Percentiles rank a stretch among this genome's conserved stretches.
Evolutionary conservation across 1,139 yeast genomes (phyloP).

Genomic region (Taiozyma sp.): DNA sequence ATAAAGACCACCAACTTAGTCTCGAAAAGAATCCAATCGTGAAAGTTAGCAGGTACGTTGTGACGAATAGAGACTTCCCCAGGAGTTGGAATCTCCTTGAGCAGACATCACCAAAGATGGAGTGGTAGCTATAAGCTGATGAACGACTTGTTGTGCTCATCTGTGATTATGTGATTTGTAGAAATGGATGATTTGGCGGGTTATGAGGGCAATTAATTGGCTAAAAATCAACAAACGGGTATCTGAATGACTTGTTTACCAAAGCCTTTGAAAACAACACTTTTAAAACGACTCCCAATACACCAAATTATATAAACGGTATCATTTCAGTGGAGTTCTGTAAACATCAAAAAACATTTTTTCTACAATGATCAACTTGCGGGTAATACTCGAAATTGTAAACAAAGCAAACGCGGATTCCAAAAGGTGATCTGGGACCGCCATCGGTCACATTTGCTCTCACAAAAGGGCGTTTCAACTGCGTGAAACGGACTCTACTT

Average conservation of each 20-base stretch:
- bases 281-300: background rate
- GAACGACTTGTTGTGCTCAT: conserved; percentile 4
- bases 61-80: conserved; percentile 31
- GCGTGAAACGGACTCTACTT: background rate
- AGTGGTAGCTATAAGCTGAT: conserved; percentile 28
- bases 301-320: background rate
- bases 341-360: background rate
- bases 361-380: background rate
- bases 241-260: background rate
- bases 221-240: background rate
- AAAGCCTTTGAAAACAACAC: background rate
- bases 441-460: background rate
- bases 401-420: background rate
- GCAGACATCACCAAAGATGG: conserved; percentile 34
- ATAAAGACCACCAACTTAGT: conserved; percentile 21
- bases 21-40: conserved; percentile 24
- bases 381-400: background rate
- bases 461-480: background rate
- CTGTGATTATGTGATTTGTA: background rate
- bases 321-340: background rate
- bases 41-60: conserved; percentile 27
- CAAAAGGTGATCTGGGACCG: background rate
- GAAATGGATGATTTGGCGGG: background rate
- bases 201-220: background rate
- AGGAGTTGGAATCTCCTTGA: conserved; percentile 33